Evolutionary conservation across 495 filamentous ascomycete genomes (phyloP).

Genomic region (Daldinia decipiens): DNA sequence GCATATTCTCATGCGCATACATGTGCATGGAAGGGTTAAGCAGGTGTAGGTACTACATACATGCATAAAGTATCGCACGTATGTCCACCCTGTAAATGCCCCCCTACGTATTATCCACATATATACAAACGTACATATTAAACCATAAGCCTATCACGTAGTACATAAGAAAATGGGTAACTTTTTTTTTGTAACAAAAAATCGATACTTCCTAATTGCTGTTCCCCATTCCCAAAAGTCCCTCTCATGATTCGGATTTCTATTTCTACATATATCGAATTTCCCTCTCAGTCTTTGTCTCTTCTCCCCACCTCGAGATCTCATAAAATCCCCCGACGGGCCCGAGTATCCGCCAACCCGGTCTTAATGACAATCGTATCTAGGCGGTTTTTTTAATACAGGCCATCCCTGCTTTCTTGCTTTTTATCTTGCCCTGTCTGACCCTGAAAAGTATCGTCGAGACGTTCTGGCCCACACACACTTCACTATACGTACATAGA

Average conservation of each 20-base stretch:
- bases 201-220: conserved; percentile 2
- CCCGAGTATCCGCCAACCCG: conserved; percentile 43
- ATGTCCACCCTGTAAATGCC: conserved; percentile 7
- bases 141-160: conserved; percentile 9
- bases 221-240: conserved; percentile 1
- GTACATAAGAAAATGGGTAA: conserved; percentile 8
- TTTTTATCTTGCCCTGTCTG: conserved; percentile 39
- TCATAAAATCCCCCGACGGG: conserved; percentile 36
- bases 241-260: neutral
- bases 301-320: conserved; percentile 16
- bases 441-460: conserved; percentile 32
- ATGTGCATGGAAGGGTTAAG: neutral
- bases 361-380: conserved; percentile 38
- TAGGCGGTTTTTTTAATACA: conserved; percentile 36
- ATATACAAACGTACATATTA: conserved; percentile 4
- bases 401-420: conserved; percentile 39
- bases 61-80: conserved; percentile 18
- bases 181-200: neutral
- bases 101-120: conserved; percentile 15
- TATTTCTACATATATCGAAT: conserved; percentile 10
- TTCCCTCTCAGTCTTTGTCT: neutral
- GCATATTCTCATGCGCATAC: conserved; percentile 31
- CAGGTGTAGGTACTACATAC: conserved; percentile 21
- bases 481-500: conserved; percentile 27
- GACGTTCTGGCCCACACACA: conserved; percentile 20